Evolutionary conservation across 1,284 basidiomycete species (phyloP).

Genomic region (Pseudozyma hubeiensis): DNA sequence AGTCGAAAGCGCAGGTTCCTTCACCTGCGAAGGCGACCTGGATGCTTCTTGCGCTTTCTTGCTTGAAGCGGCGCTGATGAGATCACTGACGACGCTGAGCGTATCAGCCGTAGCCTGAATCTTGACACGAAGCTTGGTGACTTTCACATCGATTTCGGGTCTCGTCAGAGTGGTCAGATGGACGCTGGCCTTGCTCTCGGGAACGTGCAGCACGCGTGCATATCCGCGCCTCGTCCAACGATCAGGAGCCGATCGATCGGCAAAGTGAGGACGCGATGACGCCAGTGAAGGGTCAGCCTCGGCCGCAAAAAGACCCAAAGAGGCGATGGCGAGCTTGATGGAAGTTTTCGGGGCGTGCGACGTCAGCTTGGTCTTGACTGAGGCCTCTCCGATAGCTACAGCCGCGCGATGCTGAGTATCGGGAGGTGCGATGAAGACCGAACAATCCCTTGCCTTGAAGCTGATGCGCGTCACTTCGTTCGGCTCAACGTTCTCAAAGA

Average conservation of each 20-base stretch:
- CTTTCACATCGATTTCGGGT: slow-evolving; percentile 59
- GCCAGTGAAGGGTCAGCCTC: slow-evolving; percentile 5
- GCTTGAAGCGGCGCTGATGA: slow-evolving; percentile 10
- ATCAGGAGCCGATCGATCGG: slow-evolving; percentile 20
- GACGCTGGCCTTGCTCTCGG: slow-evolving; percentile 52
- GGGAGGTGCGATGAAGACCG: slow-evolving; percentile 34
- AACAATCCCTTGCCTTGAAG: slow-evolving; percentile 43
- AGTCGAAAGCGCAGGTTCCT: not conserved
- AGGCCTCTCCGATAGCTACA: slow-evolving; percentile 48
- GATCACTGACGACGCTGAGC: slow-evolving; percentile 23
- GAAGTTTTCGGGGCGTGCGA: slow-evolving; percentile 52
- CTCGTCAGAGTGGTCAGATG: slow-evolving; percentile 50
- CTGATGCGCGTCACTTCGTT: slow-evolving; percentile 83
- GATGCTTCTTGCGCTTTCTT: not conserved
- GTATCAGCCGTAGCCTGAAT: slow-evolving; percentile 56
- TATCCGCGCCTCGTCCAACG: slow-evolving; percentile 41
- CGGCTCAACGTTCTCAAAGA: slow-evolving; percentile 92
- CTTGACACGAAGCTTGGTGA: slow-evolving; percentile 39
- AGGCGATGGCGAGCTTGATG: slow-evolving; percentile 36
- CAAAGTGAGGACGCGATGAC: not conserved
- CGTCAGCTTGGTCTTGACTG: slow-evolving; percentile 52
- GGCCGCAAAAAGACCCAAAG: slow-evolving; percentile 37
- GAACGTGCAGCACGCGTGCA: slow-evolving; percentile 67
- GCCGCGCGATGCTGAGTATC: slow-evolving; percentile 25
- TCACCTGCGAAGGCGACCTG: not conserved